phyloP scores from a whole-genome alignment of 1,284 basidiomycete genomes.

The Tilletia horrida region DNA sequence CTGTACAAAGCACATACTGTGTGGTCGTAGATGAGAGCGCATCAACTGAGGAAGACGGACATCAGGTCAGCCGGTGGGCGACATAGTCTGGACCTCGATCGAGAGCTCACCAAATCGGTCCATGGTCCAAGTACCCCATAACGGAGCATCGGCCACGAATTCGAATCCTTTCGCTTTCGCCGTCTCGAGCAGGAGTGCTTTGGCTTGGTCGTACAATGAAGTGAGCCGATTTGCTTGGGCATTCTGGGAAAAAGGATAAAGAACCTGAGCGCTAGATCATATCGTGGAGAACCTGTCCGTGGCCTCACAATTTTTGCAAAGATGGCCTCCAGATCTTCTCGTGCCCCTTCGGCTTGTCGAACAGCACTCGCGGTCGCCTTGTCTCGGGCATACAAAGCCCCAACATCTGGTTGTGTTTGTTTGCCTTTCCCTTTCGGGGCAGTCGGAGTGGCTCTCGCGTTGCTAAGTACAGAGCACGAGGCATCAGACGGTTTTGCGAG shows the following conservation, averaged over 20 bases:
- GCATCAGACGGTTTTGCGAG: no score
- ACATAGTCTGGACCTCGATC: neutral
- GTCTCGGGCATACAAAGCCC: slow-evolving; percentile 29
- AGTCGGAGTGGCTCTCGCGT: slow-evolving; percentile 24
- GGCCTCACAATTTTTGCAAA: slow-evolving; percentile 33
- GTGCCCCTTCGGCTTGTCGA: slow-evolving; percentile 26
- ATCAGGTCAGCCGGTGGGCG: neutral
- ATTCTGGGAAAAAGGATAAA: slow-evolving; percentile 19
- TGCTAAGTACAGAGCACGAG: neutral
- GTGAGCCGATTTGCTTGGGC: slow-evolving; percentile 33
- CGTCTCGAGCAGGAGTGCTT: slow-evolving; percentile 32
- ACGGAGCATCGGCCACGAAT: slow-evolving; percentile 32
- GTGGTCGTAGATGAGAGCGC: neutral
- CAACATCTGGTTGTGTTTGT: slow-evolving; percentile 17
- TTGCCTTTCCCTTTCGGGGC: slow-evolving; percentile 27
- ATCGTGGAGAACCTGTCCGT: neutral
- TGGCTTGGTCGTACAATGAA: slow-evolving; percentile 28
- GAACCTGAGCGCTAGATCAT: neutral
- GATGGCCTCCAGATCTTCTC: slow-evolving; percentile 26
- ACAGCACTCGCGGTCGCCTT: slow-evolving; percentile 27
- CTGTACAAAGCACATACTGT: slow-evolving; percentile 23
- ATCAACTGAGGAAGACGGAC: slow-evolving; percentile 10
- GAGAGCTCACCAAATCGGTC: slow-evolving; percentile 37
- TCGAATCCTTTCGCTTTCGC: slow-evolving; percentile 31
- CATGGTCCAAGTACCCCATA: slow-evolving; percentile 49